Evolutionary conservation across 306 rosid genomes (phyloP).

Genomic region (Lagenaria siceraria): DNA sequence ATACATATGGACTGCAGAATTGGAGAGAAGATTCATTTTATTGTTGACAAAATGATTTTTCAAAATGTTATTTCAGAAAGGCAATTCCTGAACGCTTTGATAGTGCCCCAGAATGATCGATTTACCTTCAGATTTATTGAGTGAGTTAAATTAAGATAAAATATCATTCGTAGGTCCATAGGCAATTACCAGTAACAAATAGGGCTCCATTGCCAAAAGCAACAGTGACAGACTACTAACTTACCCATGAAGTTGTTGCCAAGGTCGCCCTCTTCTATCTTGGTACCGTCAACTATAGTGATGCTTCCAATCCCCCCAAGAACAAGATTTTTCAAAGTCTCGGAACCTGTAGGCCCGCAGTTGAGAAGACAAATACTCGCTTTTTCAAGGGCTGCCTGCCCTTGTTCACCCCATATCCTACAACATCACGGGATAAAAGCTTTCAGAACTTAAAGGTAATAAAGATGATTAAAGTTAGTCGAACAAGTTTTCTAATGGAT

Average conservation of each 20-base stretch:
- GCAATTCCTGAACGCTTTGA: background rate
- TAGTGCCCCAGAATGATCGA: background rate
- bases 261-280: slow-evolving; percentile 82
- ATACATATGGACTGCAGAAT: background rate
- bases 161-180: background rate
- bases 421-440: background rate
- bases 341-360: slow-evolving; percentile 98
- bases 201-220: background rate
- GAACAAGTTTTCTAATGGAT: background rate
- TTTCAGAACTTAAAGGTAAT: background rate
- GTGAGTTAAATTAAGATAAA: background rate
- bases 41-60: background rate
- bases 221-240: background rate
- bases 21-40: background rate
- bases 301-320: slow-evolving; percentile 98
- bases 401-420: slow-evolving; percentile 11
- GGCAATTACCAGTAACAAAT: background rate
- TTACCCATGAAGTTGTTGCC: slow-evolving; percentile 92
- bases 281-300: slow-evolving; percentile 89
- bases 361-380: slow-evolving; percentile 80
- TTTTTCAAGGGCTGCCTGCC: slow-evolving; percentile 23
- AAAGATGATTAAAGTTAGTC: background rate
- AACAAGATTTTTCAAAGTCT: slow-evolving; percentile 79
- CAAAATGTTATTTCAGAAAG: background rate
- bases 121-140: background rate